Evolutionary conservation across 148 eudicot genomes (phyloP).

Genomic region (Polygonum aviculare): DNA sequence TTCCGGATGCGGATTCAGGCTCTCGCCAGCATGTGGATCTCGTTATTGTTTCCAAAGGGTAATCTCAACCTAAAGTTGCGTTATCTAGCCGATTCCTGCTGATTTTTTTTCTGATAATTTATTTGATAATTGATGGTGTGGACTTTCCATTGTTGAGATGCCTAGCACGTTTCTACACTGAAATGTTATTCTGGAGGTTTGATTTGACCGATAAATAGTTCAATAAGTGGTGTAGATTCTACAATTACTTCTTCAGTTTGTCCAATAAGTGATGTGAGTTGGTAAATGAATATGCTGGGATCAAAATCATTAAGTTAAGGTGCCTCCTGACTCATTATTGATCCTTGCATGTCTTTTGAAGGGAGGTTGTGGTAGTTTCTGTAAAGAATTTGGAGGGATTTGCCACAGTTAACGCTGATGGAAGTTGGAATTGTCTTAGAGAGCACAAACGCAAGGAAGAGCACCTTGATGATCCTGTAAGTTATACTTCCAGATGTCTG

Average conservation of each 20-base stretch:
- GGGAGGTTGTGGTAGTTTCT: constrained; percentile 63
- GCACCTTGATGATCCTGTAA: constrained; percentile 72
- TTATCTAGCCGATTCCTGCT: not conserved
- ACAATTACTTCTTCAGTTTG: not conserved
- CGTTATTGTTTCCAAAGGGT: constrained; percentile 63
- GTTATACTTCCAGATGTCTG: constrained; percentile 8
- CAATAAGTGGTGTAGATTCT: not conserved
- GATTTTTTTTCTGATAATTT: not conserved
- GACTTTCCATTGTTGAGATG: not conserved
- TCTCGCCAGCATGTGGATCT: constrained; percentile 59
- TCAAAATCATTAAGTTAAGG: not conserved
- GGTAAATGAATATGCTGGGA: not conserved
- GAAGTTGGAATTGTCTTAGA: constrained; percentile 66
- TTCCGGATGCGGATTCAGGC: constrained; percentile 74
- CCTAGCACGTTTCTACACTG: not conserved
- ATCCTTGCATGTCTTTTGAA: constrained; percentile 14
- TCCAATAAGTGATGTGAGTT: not conserved
- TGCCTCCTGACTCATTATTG: not conserved
- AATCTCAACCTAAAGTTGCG: not conserved
- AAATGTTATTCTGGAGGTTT: not conserved
- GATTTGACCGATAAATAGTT: not conserved
- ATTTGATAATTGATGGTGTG: not conserved
- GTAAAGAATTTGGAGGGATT: constrained; percentile 60
- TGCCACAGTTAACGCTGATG: constrained; percentile 55
- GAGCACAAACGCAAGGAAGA: constrained; percentile 43